Evolutionary conservation across 805 yeast genomes (phyloP).

Genomic region (Candida lessepsii): DNA sequence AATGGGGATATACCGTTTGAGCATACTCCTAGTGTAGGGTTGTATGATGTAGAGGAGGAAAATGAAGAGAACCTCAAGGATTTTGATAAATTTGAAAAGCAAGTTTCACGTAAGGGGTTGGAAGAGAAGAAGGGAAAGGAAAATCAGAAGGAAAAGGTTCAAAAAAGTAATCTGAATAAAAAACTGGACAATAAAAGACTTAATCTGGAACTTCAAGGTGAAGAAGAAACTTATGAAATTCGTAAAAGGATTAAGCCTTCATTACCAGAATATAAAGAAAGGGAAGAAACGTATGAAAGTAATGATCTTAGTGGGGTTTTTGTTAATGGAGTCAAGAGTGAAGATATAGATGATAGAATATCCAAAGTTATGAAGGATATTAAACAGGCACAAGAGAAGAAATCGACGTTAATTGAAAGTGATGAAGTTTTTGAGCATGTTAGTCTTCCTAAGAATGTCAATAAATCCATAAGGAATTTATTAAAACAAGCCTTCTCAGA

Average conservation of each 20-base stretch:
- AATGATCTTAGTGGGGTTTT: constrained; percentile 16
- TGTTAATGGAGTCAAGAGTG: constrained; percentile 10
- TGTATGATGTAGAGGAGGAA: constrained; percentile 69
- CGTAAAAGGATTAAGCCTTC: constrained; percentile 15
- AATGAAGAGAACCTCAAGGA: constrained; percentile 36
- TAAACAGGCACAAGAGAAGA: constrained; percentile 25
- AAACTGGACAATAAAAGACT: constrained; percentile 14
- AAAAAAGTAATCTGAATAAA: constrained; percentile 8
- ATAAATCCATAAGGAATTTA: constrained; percentile 13
- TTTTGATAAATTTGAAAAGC: constrained; percentile 40
- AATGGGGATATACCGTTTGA: constrained; percentile 83
- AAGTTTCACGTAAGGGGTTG: constrained; percentile 47
- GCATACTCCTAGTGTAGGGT: constrained; percentile 62
- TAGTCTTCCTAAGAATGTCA: constrained; percentile 8
- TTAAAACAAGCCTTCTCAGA: constrained; percentile 16
- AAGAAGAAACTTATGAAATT: constrained; percentile 14
- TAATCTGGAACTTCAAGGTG: constrained; percentile 20
- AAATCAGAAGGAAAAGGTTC: constrained; percentile 6
- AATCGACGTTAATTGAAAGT: constrained; percentile 29
- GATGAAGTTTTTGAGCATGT: not conserved
- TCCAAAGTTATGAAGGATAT: constrained; percentile 32
- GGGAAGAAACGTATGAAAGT: constrained; percentile 1
- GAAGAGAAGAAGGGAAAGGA: constrained; percentile 24
- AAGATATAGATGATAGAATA: constrained; percentile 34
- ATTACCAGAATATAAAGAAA: constrained; percentile 8